Evolutionary conservation across 2,329 filamentous ascomycete species (phyloP).

Genomic region (Diaporthe citri): DNA sequence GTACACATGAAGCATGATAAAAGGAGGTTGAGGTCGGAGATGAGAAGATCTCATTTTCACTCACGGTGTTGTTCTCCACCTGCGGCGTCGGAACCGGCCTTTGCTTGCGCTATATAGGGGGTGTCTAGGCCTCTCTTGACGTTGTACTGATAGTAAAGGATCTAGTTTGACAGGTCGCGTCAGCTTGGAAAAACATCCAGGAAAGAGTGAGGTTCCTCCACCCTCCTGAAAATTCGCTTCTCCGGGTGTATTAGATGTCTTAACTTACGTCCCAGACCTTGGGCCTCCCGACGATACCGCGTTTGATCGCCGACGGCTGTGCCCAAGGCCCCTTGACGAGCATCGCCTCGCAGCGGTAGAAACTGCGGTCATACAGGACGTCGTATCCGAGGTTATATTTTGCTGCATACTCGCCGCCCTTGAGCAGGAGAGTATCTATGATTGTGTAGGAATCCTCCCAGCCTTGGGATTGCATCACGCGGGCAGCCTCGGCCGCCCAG

Average conservation of each 20-base stretch:
- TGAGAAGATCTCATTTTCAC: background rate
- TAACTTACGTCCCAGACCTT: slow-evolving; percentile 41
- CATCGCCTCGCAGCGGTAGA: slow-evolving; percentile 54
- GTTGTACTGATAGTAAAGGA: slow-evolving; percentile 51
- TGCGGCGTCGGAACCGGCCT: slow-evolving; percentile 29
- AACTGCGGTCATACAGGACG: slow-evolving; percentile 52
- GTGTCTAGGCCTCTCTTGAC: slow-evolving; percentile 45
- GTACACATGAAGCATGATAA: background rate
- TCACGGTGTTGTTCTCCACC: slow-evolving; percentile 16
- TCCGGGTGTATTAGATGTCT: background rate
- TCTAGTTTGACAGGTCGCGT: slow-evolving; percentile 34
- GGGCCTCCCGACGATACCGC: slow-evolving; percentile 41
- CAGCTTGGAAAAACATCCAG: background rate
- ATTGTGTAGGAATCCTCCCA: slow-evolving; percentile 49
- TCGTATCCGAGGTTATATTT: slow-evolving; percentile 53
- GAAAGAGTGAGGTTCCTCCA: background rate
- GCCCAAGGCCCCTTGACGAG: slow-evolving; percentile 55
- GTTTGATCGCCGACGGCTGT: slow-evolving; percentile 46
- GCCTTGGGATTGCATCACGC: slow-evolving; percentile 52
- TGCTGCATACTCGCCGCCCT: slow-evolving; percentile 54
- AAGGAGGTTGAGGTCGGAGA: too few relatives aligned
- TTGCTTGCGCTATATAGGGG: slow-evolving; percentile 41
- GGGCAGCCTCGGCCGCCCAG: slow-evolving; percentile 52
- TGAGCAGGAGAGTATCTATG: slow-evolving; percentile 50
- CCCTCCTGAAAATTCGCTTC: slow-evolving; percentile 6